Evolutionary conservation across 129 eudicot species (phyloP).

Genomic region (Ambrosia trifida): DNA sequence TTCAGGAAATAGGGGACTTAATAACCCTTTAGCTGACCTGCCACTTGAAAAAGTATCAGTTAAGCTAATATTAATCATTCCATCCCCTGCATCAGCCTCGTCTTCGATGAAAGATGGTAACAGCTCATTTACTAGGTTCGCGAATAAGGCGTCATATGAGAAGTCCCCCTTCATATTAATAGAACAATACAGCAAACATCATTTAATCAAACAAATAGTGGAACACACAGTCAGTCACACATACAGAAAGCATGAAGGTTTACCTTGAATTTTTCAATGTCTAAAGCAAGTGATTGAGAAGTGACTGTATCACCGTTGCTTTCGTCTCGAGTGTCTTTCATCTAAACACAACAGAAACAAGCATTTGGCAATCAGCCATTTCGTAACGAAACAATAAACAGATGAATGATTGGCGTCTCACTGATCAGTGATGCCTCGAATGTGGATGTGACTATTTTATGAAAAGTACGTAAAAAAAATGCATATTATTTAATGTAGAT

Average conservation of each 20-base stretch:
- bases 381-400: neutral
- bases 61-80: conserved; percentile 39
- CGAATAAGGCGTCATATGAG: conserved; percentile 77
- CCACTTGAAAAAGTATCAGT: conserved; percentile 45
- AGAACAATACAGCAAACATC: neutral
- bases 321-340: conserved; percentile 58
- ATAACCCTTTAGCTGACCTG: conserved; percentile 45
- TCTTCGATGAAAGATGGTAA: conserved; percentile 77
- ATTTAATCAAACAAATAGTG: conserved; percentile 22
- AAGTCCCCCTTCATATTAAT: conserved; percentile 69
- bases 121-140: conserved; percentile 66
- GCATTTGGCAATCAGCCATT: no score
- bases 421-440: no score
- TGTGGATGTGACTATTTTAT: no score
- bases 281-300: conserved; percentile 55
- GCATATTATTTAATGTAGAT: no score
- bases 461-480: no score
- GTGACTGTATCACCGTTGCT: conserved; percentile 29
- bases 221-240: neutral
- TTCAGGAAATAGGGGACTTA: conserved; percentile 80
- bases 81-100: conserved; percentile 54
- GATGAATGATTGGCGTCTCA: no score
- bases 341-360: conserved; percentile 41
- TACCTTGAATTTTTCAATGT: conserved; percentile 78
- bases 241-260: neutral